phyloP scores from a whole-genome alignment of 164 flowering plant species.

The Macadamia tetraphylla region DNA sequence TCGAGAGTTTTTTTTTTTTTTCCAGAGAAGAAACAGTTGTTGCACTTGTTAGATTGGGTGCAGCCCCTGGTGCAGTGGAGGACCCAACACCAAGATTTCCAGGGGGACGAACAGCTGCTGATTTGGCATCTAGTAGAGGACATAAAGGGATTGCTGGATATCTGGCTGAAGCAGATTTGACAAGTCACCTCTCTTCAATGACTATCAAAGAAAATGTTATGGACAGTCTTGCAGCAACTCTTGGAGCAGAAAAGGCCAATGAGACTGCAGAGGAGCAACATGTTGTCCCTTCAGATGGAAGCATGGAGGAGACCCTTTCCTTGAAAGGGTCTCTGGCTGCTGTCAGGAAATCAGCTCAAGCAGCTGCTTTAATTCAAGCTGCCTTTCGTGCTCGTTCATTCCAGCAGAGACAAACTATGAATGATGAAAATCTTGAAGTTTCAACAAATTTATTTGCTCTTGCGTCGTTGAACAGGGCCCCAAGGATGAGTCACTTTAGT shows the following conservation, averaged over 20 bases:
- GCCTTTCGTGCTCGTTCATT: slow-evolving; percentile 49
- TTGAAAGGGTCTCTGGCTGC: slow-evolving; percentile 54
- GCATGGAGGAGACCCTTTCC: slow-evolving; percentile 24
- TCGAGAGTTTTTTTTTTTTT: background rate
- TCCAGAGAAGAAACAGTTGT: slow-evolving; percentile 57
- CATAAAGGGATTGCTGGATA: slow-evolving; percentile 79
- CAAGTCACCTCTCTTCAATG: slow-evolving; percentile 37
- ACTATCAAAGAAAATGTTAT: slow-evolving; percentile 19
- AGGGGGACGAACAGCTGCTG: slow-evolving; percentile 67
- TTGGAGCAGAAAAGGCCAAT: slow-evolving; percentile 31
- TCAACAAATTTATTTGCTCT: slow-evolving; percentile 32
- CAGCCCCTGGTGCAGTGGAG: slow-evolving; percentile 52
- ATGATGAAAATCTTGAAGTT: slow-evolving; percentile 27
- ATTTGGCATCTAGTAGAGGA: slow-evolving; percentile 64
- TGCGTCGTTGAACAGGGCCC: slow-evolving; percentile 29
- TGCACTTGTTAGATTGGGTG: slow-evolving; percentile 49
- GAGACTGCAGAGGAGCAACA: slow-evolving; percentile 26
- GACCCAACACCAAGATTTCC: slow-evolving; percentile 67
- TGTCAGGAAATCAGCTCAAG: slow-evolving; percentile 57
- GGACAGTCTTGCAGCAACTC: slow-evolving; percentile 23
- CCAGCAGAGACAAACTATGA: slow-evolving; percentile 31
- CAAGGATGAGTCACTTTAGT: slow-evolving; percentile 31
- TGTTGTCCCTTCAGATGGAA: slow-evolving; percentile 16
- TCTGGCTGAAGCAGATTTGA: slow-evolving; percentile 61
- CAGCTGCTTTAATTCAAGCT: slow-evolving; percentile 59